Evolutionary conservation across 257 asterid genomes (phyloP).

Genomic region (Buddleja alternifolia): DNA sequence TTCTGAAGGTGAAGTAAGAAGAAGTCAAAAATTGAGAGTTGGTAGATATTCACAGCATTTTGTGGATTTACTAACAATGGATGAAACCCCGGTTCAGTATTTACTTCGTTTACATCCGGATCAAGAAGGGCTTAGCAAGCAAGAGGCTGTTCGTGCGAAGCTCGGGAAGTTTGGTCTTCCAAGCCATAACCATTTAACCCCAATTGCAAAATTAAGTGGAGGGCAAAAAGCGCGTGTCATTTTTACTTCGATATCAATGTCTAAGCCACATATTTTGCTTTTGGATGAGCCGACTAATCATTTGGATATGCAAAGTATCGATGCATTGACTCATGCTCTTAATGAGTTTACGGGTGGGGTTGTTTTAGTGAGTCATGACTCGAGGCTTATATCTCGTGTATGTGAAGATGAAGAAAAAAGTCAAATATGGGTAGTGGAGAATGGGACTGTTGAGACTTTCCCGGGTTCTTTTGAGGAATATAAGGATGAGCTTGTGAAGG

Average conservation of each 20-base stretch:
- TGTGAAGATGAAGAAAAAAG: slow-evolving; percentile 66
- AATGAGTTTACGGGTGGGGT: slow-evolving; percentile 77
- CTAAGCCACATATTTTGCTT: slow-evolving; percentile 66
- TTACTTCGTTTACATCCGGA: slow-evolving; percentile 71
- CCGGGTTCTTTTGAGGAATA: slow-evolving; percentile 63
- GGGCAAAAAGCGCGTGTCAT: slow-evolving; percentile 76
- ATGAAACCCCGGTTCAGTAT: slow-evolving; percentile 68
- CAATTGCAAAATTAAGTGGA: slow-evolving; percentile 65
- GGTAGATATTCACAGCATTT: slow-evolving; percentile 82
- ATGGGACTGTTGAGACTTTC: slow-evolving; percentile 62
- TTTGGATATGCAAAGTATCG: slow-evolving; percentile 82
- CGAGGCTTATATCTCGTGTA: slow-evolving; percentile 65
- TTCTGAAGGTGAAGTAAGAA: slow-evolving; percentile 62
- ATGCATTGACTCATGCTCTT: slow-evolving; percentile 70
- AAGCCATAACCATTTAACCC: slow-evolving; percentile 71
- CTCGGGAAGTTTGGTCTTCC: slow-evolving; percentile 79
- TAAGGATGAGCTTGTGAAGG: slow-evolving; percentile 67
- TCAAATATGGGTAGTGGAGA: slow-evolving; percentile 65
- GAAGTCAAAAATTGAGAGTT: slow-evolving; percentile 66
- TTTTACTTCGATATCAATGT: slow-evolving; percentile 74
- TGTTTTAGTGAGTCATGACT: slow-evolving; percentile 70
- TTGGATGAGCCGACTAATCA: slow-evolving; percentile 78
- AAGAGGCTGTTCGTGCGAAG: slow-evolving; percentile 72
- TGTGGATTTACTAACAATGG: slow-evolving; percentile 68
- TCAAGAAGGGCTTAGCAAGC: slow-evolving; percentile 71